These are phyloP conservation scores for Cryptococcus sp. DNA, from an alignment of 1,284 basidiomycete genomes.

Conservation along the genomic window DNA sequence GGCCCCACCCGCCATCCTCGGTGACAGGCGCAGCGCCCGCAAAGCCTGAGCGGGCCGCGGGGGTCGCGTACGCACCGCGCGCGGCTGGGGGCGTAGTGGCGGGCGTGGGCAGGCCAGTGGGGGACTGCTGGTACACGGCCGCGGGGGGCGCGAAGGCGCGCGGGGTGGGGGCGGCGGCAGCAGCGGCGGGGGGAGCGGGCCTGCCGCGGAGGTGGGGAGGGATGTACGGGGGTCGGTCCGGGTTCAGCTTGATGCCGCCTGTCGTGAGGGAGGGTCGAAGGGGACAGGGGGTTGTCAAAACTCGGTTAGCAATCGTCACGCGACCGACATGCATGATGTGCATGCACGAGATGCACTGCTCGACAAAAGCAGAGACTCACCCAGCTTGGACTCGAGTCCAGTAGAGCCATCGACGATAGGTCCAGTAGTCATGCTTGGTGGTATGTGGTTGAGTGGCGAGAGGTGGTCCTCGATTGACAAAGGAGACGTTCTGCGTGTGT, in stretches of 20 bases:
- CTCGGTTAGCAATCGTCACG: neutral
- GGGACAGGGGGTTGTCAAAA: neutral
- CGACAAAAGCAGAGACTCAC: constrained; percentile 55
- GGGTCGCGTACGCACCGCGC: constrained; percentile 59
- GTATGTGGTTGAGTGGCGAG: neutral
- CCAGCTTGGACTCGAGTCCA: constrained; percentile 76
- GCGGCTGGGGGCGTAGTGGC: constrained; percentile 40
- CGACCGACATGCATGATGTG: neutral
- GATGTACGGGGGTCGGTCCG: constrained; percentile 76
- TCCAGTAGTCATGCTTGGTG: constrained; percentile 38
- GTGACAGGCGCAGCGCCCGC: constrained; percentile 37
- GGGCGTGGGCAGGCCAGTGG: constrained; percentile 44
- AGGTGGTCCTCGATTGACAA: neutral
- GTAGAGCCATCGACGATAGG: constrained; percentile 59
- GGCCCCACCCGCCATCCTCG: constrained; percentile 56
- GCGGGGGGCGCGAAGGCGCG: constrained; percentile 23
- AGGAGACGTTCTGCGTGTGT: neutral
- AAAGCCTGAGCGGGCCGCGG: constrained; percentile 47
- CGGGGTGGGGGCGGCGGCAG: constrained; percentile 15
- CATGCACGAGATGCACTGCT: neutral
- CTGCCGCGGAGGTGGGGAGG: constrained; percentile 76
- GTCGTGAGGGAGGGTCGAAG: neutral
- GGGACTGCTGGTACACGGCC: constrained; percentile 36
- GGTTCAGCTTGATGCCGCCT: constrained; percentile 52
- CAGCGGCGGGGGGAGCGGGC: constrained; percentile 53